A percentile compares a stretch with the other conserved stretches of the same genome.
Evolutionary conservation across 441 rosid species (phyloP).

Genomic region (Melastoma candidum): DNA sequence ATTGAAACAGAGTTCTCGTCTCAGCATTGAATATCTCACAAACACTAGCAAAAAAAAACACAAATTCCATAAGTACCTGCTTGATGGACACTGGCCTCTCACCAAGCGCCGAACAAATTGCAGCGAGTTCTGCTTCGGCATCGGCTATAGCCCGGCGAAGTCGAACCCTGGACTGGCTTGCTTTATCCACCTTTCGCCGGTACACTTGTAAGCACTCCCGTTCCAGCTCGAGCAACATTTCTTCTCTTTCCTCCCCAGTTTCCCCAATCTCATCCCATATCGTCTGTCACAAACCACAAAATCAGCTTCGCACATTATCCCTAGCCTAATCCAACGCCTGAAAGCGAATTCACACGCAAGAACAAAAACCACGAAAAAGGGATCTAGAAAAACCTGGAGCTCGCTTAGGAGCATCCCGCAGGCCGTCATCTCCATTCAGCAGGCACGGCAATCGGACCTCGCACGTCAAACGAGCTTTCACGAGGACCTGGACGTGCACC

Average conservation of each 20-base stretch:
- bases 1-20: too few species aligned
- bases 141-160: slow-evolving; percentile 34
- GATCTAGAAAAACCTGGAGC: slow-evolving; percentile 34
- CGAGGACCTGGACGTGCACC: too few species aligned
- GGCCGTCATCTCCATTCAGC: slow-evolving; percentile 30
- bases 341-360: neutral
- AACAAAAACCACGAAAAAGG: neutral
- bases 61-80: too few species aligned
- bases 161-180: slow-evolving; percentile 35
- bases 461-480: too few species aligned
- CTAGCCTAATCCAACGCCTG: neutral
- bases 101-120: too few species aligned
- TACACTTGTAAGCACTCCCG: slow-evolving; percentile 55
- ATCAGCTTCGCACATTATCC: neutral
- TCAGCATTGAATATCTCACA: too few species aligned
- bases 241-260: slow-evolving; percentile 37
- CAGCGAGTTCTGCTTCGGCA: neutral
- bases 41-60: too few species aligned
- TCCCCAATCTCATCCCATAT: slow-evolving; percentile 77
- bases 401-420: slow-evolving; percentile 47
- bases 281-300: slow-evolving; percentile 22
- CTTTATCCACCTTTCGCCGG: slow-evolving; percentile 41
- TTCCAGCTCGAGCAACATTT: slow-evolving; percentile 50
- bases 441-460: too few species aligned
- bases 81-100: too few species aligned